phyloP scores from a whole-genome alignment of 176 grass and related monocot species.

The Oryza brachyantha region DNA sequence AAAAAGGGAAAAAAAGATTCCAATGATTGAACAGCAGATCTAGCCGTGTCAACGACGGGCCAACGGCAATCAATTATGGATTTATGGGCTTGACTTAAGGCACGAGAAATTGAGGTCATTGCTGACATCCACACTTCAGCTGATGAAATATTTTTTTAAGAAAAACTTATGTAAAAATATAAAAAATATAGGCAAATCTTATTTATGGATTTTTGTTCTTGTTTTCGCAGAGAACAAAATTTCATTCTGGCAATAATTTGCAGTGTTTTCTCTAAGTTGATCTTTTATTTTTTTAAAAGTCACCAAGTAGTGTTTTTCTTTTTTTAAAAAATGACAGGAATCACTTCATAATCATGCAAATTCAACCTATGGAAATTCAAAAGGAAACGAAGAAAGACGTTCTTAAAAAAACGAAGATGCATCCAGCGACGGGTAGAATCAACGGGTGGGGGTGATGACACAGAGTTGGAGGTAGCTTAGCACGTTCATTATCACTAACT shows the following conservation, averaged over 20 bases:
- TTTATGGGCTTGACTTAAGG: slow-evolving; percentile 2
- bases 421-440: no score
- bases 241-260: background rate
- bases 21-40: background rate
- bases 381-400: no score
- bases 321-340: no score
- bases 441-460: no score
- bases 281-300: background rate
- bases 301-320: no score
- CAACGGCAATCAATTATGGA: slow-evolving; percentile 12
- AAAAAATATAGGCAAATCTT: background rate
- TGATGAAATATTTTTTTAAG: background rate
- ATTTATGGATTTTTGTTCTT: background rate
- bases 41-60: background rate
- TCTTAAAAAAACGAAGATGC: no score
- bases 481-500: no score
- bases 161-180: no score
- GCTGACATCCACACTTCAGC: background rate
- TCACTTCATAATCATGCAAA: no score
- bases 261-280: no score
- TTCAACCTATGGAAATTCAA: no score
- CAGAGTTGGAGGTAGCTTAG: no score
- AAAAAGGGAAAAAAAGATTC: background rate
- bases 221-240: background rate
- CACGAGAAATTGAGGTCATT: slow-evolving; percentile 3